A percentile compares a stretch with the other conserved stretches of the same genome.
Conservation (phyloP, 2,329 filamentous ascomycete genomes). For the Pyricularia sp. region DNA sequence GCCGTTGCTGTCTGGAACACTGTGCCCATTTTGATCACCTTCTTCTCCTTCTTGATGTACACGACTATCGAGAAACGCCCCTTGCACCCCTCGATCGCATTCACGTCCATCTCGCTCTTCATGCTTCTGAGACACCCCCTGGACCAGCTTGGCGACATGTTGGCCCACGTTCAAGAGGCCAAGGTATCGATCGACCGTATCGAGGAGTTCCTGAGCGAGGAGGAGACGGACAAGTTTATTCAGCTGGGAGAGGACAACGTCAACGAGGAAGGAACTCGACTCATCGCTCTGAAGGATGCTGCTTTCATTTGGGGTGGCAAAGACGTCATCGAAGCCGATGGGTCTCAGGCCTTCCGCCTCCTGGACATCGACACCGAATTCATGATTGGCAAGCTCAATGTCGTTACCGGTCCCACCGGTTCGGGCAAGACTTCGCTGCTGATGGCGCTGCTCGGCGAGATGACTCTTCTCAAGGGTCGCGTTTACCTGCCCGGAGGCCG, state of each 20-base stretch:
- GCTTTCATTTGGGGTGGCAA: conserved; percentile 84
- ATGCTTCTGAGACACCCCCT: conserved; percentile 86
- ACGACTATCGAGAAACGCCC: conserved; percentile 84
- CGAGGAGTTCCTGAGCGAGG: conserved; percentile 85
- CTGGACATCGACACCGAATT: conserved; percentile 80
- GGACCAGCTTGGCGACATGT: conserved; percentile 96
- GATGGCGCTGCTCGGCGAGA: conserved; percentile 93
- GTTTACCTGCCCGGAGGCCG: conserved; percentile 80
- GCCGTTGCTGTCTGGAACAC: conserved; percentile 96
- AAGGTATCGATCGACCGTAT: conserved; percentile 96
- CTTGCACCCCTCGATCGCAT: conserved; percentile 84
- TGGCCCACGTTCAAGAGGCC: conserved; percentile 93
- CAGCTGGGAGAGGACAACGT: conserved; percentile 66
- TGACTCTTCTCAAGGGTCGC: conserved; percentile 73
- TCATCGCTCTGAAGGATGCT: conserved; percentile 77
- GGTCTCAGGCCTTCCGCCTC: conserved; percentile 69
- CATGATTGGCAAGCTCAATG: conserved; percentile 75
- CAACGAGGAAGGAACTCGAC: conserved; percentile 57
- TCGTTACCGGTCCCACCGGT: conserved; percentile 87
- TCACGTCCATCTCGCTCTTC: conserved; percentile 93
- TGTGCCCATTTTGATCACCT: conserved; percentile 88
- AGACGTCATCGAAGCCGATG: conserved; percentile 49
- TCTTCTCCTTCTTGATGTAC: conserved; percentile 91
- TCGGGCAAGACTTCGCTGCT: conserved; percentile 92
- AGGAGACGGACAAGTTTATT: conserved; percentile 90